These are phyloP conservation scores for Chimonanthus praecox DNA, from an alignment of 164 flowering plant species.

Conservation along the genomic window DNA sequence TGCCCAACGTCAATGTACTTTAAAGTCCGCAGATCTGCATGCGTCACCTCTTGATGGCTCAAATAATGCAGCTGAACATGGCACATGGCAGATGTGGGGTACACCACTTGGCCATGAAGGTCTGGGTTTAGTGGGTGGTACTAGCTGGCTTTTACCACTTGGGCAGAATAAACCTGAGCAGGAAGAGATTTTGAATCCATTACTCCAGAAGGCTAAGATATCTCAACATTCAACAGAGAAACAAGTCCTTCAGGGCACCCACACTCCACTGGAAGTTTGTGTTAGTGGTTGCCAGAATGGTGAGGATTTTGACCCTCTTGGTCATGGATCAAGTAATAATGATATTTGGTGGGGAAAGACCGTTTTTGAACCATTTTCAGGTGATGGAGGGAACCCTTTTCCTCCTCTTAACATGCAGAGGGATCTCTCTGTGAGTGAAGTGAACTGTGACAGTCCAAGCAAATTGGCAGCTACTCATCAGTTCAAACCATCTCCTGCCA, in stretches of 20 bases:
- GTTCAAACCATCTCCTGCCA: conserved; percentile 44
- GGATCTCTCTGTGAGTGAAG: conserved; percentile 37
- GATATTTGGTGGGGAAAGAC: conserved; percentile 56
- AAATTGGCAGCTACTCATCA: conserved; percentile 30
- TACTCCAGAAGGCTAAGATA: conserved; percentile 39
- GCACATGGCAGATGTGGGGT: conserved; percentile 91
- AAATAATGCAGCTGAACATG: conserved; percentile 19
- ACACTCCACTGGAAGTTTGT: conserved; percentile 35
- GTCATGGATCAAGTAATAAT: conserved; percentile 32
- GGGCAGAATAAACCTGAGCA: conserved; percentile 43
- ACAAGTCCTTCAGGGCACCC: conserved; percentile 30
- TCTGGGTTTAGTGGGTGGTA: conserved; percentile 54
- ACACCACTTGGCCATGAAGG: conserved; percentile 74
- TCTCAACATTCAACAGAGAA: conserved; percentile 55
- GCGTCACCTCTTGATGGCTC: conserved; percentile 26
- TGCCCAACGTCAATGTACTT: conserved; percentile 19
- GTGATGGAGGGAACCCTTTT: conserved; percentile 31
- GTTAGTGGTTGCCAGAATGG: conserved; percentile 42
- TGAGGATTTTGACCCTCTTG: conserved; percentile 29
- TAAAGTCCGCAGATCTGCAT: conserved; percentile 38
- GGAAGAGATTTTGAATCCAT: conserved; percentile 39
- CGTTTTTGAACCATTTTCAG: conserved; percentile 40
- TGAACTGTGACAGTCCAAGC: conserved; percentile 36
- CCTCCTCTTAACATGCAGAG: conserved; percentile 28
- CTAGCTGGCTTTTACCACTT: conserved; percentile 56